Conservation (phyloP, 768 basidiomycete genomes). For the Termitomyces sp. region DNA sequence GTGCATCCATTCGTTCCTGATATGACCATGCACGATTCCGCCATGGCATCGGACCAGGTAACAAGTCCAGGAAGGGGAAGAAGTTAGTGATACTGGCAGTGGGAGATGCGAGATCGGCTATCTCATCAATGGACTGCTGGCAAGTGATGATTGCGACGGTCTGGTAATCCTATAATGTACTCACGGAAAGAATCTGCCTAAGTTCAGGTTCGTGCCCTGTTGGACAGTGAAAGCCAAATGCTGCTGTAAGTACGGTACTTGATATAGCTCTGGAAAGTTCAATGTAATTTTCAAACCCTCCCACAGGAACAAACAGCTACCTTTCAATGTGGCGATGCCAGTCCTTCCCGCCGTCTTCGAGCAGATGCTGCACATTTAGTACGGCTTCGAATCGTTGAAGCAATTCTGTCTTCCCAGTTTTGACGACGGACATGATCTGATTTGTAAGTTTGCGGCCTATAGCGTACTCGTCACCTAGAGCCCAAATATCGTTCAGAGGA, state of each 20-base stretch:
- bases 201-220: not conserved
- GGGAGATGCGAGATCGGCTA: not conserved
- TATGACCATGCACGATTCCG: not conserved
- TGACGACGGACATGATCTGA: not conserved
- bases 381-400: not conserved
- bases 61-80: not conserved
- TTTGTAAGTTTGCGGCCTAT: not conserved
- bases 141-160: not conserved
- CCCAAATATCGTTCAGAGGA: not conserved
- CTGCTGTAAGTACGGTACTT: not conserved
- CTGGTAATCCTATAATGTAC: not conserved
- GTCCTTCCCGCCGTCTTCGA: not conserved
- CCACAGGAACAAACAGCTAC: not conserved
- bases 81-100: not conserved
- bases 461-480: not conserved
- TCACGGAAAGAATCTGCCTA: not conserved
- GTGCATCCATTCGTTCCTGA: not conserved
- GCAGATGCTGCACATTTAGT: not conserved
- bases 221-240: not conserved
- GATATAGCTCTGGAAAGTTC: not conserved
- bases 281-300: not conserved
- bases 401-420: not conserved
- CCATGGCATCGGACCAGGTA: not conserved
- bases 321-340: not conserved
- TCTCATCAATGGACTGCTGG: not conserved